phyloP scores from a whole-genome alignment of 2,329 filamentous ascomycete genomes.

The Stemphylium lycopersici region DNA sequence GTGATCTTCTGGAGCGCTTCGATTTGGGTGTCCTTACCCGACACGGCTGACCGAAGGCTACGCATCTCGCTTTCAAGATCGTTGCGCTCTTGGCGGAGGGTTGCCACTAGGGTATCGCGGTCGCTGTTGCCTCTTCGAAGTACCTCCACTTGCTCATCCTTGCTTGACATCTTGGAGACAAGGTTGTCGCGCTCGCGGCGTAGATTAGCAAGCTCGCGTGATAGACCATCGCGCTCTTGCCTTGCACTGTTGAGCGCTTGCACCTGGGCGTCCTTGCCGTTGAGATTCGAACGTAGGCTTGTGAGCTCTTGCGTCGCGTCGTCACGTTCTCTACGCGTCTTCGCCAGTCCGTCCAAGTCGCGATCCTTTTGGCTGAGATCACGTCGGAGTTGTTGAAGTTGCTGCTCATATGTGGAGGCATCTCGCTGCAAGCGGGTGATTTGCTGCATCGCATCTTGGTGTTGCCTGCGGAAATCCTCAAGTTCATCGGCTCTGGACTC shows the following conservation, averaged over 20 bases:
- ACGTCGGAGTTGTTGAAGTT: conserved; percentile 40
- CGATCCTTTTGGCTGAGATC: conserved; percentile 38
- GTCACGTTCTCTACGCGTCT: conserved; percentile 39
- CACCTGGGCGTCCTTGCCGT: conserved; percentile 38
- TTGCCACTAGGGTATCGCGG: conserved; percentile 36
- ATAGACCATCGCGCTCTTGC: conserved; percentile 36
- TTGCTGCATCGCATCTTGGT: conserved; percentile 44
- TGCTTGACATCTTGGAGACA: conserved; percentile 33
- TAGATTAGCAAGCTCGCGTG: conserved; percentile 37
- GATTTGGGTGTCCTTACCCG: conserved; percentile 42
- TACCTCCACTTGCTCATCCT: conserved; percentile 40
- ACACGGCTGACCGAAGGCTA: conserved; percentile 34
- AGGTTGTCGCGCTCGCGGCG: conserved; percentile 40
- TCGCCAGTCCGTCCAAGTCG: conserved; percentile 36
- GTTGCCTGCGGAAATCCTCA: conserved; percentile 44
- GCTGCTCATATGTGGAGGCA: conserved; percentile 37
- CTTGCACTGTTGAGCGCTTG: conserved; percentile 39
- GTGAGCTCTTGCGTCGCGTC: conserved; percentile 42
- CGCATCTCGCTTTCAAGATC: conserved; percentile 31
- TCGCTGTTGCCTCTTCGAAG: conserved; percentile 38
- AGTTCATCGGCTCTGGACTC: conserved; percentile 45
- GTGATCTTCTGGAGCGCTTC: conserved; percentile 44
- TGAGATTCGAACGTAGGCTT: conserved; percentile 36
- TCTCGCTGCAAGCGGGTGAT: conserved; percentile 40
- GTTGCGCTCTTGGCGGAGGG: conserved; percentile 37